These are phyloP conservation scores for Zopfia rhizophila DNA, from an alignment of 2,329 filamentous ascomycete species.

Conservation along the genomic window DNA sequence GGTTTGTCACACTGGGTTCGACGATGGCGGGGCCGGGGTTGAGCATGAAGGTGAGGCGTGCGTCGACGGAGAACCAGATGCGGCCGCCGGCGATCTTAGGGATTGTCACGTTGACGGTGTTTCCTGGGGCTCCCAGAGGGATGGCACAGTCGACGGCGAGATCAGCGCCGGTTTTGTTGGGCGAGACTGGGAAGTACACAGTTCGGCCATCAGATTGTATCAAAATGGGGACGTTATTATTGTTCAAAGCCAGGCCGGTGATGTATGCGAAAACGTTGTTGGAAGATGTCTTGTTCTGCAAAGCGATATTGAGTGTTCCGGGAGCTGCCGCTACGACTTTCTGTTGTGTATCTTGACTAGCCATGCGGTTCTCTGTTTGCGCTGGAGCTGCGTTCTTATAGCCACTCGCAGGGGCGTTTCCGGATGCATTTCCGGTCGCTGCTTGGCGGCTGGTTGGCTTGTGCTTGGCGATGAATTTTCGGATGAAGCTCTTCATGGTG, in stretches of 20 bases:
- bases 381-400: slow-evolving; percentile 13
- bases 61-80: slow-evolving; percentile 75
- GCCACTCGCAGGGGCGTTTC: slow-evolving; percentile 12
- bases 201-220: slow-evolving; percentile 73
- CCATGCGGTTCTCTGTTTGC: slow-evolving; percentile 8
- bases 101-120: slow-evolving; percentile 69
- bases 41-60: slow-evolving; percentile 72
- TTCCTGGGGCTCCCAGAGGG: slow-evolving; percentile 69
- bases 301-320: slow-evolving; percentile 66
- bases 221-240: slow-evolving; percentile 69
- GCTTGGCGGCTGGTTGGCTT: slow-evolving; percentile 18
- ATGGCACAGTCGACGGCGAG: slow-evolving; percentile 71
- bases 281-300: slow-evolving; percentile 73
- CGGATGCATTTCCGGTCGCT: not conserved
- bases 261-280: slow-evolving; percentile 74
- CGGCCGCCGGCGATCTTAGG: slow-evolving; percentile 76
- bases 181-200: slow-evolving; percentile 71
- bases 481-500: slow-evolving; percentile 39
- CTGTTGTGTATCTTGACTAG: slow-evolving; percentile 23
- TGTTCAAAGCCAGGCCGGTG: slow-evolving; percentile 72
- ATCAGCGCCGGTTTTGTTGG: slow-evolving; percentile 60
- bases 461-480: slow-evolving; percentile 37
- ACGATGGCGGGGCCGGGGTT: slow-evolving; percentile 79
- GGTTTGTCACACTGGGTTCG: slow-evolving; percentile 77
- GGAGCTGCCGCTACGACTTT: slow-evolving; percentile 32